These are phyloP conservation scores for Lactuca saligna DNA, from an alignment of 129 eudicot species.

Conservation along the genomic window DNA sequence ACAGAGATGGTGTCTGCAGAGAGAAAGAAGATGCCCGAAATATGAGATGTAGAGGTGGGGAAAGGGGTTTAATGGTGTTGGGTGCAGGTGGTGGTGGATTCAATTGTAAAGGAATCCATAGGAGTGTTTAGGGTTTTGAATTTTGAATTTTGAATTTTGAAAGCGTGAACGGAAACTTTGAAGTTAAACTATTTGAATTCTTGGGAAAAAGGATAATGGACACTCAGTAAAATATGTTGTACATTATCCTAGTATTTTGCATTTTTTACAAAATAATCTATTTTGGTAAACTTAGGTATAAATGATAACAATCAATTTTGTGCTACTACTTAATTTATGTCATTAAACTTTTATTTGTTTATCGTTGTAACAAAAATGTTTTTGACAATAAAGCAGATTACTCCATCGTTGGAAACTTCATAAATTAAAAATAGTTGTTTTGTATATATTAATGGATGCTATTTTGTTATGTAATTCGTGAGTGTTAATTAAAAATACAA, in stretches of 20 bases:
- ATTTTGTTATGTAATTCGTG: too few relatives aligned
- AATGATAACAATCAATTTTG: too few relatives aligned
- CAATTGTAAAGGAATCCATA: not conserved
- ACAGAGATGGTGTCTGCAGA: conserved; percentile 39
- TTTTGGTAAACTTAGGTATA: too few relatives aligned
- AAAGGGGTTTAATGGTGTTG: not conserved
- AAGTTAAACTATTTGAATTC: conserved; percentile 8
- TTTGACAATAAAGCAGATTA: too few relatives aligned
- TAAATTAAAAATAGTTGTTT: too few relatives aligned
- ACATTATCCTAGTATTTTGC: not conserved
- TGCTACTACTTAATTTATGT: too few relatives aligned
- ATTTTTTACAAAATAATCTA: too few relatives aligned
- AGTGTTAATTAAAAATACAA: too few relatives aligned
- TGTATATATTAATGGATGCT: too few relatives aligned
- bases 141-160: conserved; percentile 41
- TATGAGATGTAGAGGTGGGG: not conserved
- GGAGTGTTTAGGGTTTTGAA: conserved; percentile 27
- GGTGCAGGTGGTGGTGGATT: not conserved
- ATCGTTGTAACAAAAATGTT: too few relatives aligned
- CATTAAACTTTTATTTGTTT: too few relatives aligned
- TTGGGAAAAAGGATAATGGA: not conserved
- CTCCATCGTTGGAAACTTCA: too few relatives aligned
- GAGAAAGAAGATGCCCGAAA: conserved; percentile 9
- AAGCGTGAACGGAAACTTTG: conserved; percentile 24
- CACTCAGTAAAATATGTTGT: not conserved